Base-by-base conservation (phyloP, 257 asterid genomes). In the Solanum infundibuliforme region DNA sequence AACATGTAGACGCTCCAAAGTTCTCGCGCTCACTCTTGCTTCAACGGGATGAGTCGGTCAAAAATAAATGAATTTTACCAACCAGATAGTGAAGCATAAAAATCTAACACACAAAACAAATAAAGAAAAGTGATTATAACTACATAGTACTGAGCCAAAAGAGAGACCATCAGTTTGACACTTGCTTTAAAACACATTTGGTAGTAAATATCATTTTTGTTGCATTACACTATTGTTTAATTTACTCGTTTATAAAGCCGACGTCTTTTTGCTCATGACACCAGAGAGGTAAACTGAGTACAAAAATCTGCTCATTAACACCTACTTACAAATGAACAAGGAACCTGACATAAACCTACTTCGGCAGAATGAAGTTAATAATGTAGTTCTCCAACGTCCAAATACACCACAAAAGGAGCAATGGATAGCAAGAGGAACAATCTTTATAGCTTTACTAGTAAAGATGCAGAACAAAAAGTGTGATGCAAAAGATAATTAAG, bases 401-500 rank as follows among this genome's bases (percentile, higher is more conserved):
- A 41, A 88, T 83, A 69, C 83, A 65, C 76, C 36, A 88, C 4
- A 9, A 65, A 4, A 4, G n/a, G 83, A 65, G 77, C 83, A 13
- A 21, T n/a, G 92, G 92, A 87, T 88, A 90, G 92, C 91, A 89
- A 87, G 92, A 60, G 90, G 86, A 86, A 90, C 90, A 83, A 10
- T 88, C 84, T 74, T 16, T 88, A 7, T 90, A 65, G 87, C 92
- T 88, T 84, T 38, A 72, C 87, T 83, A 38, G 27, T n/a, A 25
- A 23, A 34, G 87, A 39, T 16, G 38, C 81, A 77, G 89, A 86
- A 79, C 65, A 12, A 1, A 8, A 21, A 29, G 23, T 14, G 68
- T 62, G 39, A 12, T 71, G 14, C 85, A 31, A 60, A 3, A 69
- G 36, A 69, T 13, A 68, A 68, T 27, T 29, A 68, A 27, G 75